Evolutionary conservation across 805 yeast species (phyloP), one percentile per base, ranked within the genome.

Genomic region (Ogataea methylovora): DNA sequence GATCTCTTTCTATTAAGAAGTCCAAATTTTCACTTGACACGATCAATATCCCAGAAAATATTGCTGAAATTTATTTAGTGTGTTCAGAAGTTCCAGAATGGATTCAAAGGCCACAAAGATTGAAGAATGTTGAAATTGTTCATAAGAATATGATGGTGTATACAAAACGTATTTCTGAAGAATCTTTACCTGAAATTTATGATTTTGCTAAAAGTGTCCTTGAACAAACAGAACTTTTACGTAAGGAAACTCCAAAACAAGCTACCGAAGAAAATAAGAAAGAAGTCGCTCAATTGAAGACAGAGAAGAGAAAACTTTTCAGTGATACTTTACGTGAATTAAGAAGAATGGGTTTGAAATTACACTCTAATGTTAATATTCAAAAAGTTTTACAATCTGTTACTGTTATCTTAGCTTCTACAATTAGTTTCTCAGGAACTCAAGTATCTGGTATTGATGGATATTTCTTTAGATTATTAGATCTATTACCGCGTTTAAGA

Each of bases 321-420:
- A 82, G 92, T 58, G 85, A 79, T 37, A 72, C 87, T 0, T 58
- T 92, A 39, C 76, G 77, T 41, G 92, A 84, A 43, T 60, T 90
- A 35, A 73, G 76, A 51, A 62, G 77, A 38, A 74, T 84, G 51
- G 99, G 99, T 1, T 57, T 92, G 43, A 81, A 76, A 45, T 62
- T 78, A 4, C 72, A 72, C 18, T 66, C 79, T 24, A 76, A 80
- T 38, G 67, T 79, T 5, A 87, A 83, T 41, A 73, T 79, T n/a
- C 71, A 73, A 34, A 69, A 67, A 18, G 58, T 70, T 3, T 85
- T 84, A 54, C 62, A 73, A 0, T 70, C 84, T 2, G 72, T 83
- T 6, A 79, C 79, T 29, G 54, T 69, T 14, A 68, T 90, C 10
- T 56, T 92, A 27, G 71, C 84, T 1, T 65, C 66, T 22, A 57